Evolutionary conservation across 805 yeast species (phyloP).

Genomic region (Alloascoidea africana): DNA sequence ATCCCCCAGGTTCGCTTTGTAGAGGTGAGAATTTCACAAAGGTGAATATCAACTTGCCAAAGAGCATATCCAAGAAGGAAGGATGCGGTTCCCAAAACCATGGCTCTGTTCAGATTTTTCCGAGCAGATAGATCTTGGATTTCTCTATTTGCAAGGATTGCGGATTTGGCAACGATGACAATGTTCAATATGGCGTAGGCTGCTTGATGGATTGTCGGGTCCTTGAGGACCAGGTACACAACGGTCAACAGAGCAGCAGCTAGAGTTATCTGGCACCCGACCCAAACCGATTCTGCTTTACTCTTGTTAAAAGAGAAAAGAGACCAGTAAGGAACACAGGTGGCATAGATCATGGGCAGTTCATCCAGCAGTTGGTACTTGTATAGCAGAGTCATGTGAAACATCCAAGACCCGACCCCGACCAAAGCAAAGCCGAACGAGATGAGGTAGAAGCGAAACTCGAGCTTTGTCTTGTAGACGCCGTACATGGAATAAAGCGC

Average conservation of each 20-base stretch:
- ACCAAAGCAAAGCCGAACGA: slow-evolving; percentile 76
- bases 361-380: slow-evolving; percentile 89
- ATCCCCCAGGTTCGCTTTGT: slow-evolving; percentile 55
- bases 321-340: slow-evolving; percentile 88
- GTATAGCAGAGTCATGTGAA: slow-evolving; percentile 90
- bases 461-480: slow-evolving; percentile 45
- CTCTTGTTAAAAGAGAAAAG: slow-evolving; percentile 47
- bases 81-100: slow-evolving; percentile 41
- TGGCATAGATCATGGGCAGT: slow-evolving; percentile 95
- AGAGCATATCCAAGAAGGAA: slow-evolving; percentile 65
- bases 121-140: slow-evolving; percentile 35
- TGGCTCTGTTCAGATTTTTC: slow-evolving; percentile 34
- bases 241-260: slow-evolving; percentile 52
- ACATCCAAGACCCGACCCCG: slow-evolving; percentile 88
- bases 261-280: slow-evolving; percentile 31
- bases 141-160: slow-evolving; percentile 30
- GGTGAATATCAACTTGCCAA: slow-evolving; percentile 83
- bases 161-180: slow-evolving; percentile 50
- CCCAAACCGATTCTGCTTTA: slow-evolving; percentile 20
- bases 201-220: slow-evolving; percentile 83
- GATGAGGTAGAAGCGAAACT: slow-evolving; percentile 52
- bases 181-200: slow-evolving; percentile 71
- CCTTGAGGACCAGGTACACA: slow-evolving; percentile 54
- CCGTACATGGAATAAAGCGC: slow-evolving; percentile 55
- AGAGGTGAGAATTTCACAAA: slow-evolving; percentile 43